These are phyloP conservation scores for Bidens hawaiensis DNA, from an alignment of 140 eudicot genomes.

Conservation along the genomic window DNA sequence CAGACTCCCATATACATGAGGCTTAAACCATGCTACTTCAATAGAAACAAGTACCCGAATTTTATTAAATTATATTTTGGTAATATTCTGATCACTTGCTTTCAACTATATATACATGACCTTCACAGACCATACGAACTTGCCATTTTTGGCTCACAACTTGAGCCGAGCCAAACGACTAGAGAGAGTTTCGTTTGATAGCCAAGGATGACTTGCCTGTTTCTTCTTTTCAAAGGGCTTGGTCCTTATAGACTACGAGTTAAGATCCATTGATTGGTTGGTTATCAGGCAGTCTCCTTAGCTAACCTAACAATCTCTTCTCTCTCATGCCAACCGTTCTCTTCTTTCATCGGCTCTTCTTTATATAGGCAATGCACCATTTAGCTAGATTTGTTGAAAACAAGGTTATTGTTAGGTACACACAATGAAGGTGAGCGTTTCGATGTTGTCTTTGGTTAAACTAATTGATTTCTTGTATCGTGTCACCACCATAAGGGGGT, in stretches of 20 bases:
- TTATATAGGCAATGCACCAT: not conserved
- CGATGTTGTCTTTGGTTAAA: not conserved
- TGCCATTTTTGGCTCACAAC: not conserved
- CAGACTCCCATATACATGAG: not conserved
- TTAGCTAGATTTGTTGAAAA: not conserved
- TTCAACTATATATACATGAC: conserved; percentile 18
- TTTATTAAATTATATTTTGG: not conserved
- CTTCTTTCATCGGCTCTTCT: conserved; percentile 19
- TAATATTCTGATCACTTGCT: not conserved
- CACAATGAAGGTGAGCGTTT: not conserved
- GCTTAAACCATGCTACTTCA: conserved; percentile 6
- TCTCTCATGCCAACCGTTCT: conserved; percentile 40
- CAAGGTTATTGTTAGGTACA: not conserved
- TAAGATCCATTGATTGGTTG: conserved; percentile 8
- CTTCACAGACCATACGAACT: conserved; percentile 11
- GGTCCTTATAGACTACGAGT: not conserved
- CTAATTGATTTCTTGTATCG: not conserved
- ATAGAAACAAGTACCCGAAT: not conserved
- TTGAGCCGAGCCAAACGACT: not conserved
- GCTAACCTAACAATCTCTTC: conserved; percentile 55
- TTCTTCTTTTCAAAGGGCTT: conserved; percentile 14
- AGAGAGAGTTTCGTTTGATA: conserved; percentile 49
- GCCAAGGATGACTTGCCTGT: conserved; percentile 76
- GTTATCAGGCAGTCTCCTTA: conserved; percentile 58
- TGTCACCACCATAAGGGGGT: not conserved